Evolutionary conservation across 2,329 filamentous ascomycete genomes (phyloP).

Genomic region (Biscogniauxia mediterranea): DNA sequence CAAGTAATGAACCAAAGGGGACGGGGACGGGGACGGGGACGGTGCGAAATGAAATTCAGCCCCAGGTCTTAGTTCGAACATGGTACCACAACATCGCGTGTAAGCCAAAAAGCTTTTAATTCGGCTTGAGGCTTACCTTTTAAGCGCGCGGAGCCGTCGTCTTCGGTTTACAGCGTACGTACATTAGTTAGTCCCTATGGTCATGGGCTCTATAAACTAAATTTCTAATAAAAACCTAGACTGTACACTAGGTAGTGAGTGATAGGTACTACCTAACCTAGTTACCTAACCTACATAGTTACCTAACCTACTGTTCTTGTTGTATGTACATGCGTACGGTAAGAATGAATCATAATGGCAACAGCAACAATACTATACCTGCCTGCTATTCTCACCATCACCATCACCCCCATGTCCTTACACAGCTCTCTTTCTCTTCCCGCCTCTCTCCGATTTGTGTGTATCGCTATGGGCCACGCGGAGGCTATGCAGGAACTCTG

Average conservation of each 20-base stretch:
- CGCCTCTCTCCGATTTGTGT: background rate
- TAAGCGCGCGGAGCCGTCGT: slow-evolving; percentile 1
- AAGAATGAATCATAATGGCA: too few relatives aligned
- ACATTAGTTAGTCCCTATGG: too few relatives aligned
- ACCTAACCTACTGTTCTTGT: too few relatives aligned
- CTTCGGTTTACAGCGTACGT: too few relatives aligned
- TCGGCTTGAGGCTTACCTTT: background rate
- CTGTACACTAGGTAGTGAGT: too few relatives aligned
- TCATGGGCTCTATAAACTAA: too few relatives aligned
- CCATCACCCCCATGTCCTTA: background rate
- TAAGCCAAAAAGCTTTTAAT: slow-evolving; percentile 15
- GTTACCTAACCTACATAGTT: too few relatives aligned
- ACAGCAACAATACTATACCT: too few relatives aligned
- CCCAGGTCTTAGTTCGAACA: background rate
- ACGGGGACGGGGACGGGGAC: background rate
- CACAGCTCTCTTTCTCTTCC: background rate
- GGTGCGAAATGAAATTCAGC: background rate
- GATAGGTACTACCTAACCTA: too few relatives aligned
- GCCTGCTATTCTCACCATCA: too few relatives aligned
- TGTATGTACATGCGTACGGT: too few relatives aligned
- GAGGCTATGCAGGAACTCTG: background rate
- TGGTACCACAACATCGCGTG: slow-evolving; percentile 12
- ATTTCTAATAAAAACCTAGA: too few relatives aligned
- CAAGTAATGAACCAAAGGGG: background rate
- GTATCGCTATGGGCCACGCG: background rate